These are phyloP conservation scores for Leishmania martiniquensis DNA, from an alignment of 208 protist species.

Conservation along the genomic window DNA sequence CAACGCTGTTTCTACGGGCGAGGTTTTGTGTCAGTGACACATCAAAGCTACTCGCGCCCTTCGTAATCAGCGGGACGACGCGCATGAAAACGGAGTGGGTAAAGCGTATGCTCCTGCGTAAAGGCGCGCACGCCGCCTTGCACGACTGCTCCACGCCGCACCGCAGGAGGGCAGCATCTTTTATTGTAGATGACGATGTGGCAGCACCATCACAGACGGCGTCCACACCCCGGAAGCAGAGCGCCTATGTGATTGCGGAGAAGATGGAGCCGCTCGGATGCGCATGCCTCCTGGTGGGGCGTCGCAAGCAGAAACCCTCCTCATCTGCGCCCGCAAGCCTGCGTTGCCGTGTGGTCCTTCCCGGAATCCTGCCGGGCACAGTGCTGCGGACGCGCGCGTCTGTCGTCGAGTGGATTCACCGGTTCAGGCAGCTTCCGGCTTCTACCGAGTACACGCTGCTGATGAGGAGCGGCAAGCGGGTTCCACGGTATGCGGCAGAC, in stretches of 20 bases:
- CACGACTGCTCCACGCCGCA: not conserved
- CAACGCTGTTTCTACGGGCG: not conserved
- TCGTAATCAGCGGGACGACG: not conserved
- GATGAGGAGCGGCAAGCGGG: conserved; percentile 13
- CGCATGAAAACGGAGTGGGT: conserved; percentile 26
- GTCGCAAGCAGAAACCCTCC: not conserved
- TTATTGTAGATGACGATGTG: no score
- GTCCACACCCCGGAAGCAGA: not conserved
- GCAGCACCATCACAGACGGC: not conserved
- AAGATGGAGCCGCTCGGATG: conserved; percentile 26
- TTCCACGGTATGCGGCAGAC: not conserved
- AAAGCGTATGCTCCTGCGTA: conserved; percentile 20
- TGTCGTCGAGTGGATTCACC: conserved; percentile 34
- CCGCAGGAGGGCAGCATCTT: not conserved
- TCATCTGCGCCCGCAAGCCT: not conserved
- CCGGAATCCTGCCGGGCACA: conserved; percentile 34
- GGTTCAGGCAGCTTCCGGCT: conserved; percentile 16
- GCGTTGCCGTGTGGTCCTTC: conserved; percentile 22
- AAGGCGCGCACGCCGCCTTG: not conserved
- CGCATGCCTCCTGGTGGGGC: conserved; percentile 24
- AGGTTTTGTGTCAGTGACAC: not conserved
- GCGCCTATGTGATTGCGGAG: conserved; percentile 30
- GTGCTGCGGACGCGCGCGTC: conserved; percentile 28
- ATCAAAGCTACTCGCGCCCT: not conserved
- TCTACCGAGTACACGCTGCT: conserved; percentile 25